A percentile compares a stretch with the other conserved stretches of the same genome.
phyloP scores from a whole-genome alignment of 2,329 filamentous ascomycete genomes.

The Aspergillus pseudoterreus region DNA sequence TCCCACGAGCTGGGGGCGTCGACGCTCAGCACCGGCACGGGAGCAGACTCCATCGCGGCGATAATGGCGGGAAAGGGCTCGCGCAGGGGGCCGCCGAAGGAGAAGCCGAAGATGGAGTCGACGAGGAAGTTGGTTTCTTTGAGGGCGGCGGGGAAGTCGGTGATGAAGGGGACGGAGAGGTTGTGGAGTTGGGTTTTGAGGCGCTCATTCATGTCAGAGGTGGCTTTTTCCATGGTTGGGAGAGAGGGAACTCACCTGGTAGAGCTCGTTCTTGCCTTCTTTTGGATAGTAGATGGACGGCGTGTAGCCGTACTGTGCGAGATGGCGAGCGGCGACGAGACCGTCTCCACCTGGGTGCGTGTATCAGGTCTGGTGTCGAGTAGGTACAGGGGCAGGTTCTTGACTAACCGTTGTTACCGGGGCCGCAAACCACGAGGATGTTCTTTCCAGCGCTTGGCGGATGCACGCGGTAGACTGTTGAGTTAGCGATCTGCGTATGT shows the following conservation, averaged over 20 bases:
- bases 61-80: conserved; percentile 87
- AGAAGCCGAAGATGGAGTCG: conserved; percentile 95
- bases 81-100: conserved; percentile 86
- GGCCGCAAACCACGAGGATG: conserved; percentile 86
- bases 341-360: conserved; percentile 73
- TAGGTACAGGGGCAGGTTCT: neutral
- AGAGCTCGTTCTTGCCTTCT: conserved; percentile 82
- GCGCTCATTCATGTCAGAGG: conserved; percentile 50
- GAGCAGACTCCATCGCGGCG: conserved; percentile 66
- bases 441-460: conserved; percentile 67
- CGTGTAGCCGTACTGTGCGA: conserved; percentile 86
- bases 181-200: conserved; percentile 80
- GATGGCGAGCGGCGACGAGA: conserved; percentile 86
- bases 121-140: conserved; percentile 72
- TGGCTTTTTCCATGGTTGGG: neutral
- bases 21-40: conserved; percentile 76
- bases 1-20: conserved; percentile 95
- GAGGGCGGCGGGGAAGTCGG: conserved; percentile 67
- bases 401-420: conserved; percentile 59
- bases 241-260: conserved; percentile 56
- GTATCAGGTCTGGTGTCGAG: neutral
- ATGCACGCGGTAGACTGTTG: conserved; percentile 75
- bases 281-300: conserved; percentile 93
- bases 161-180: conserved; percentile 70
- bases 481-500: too few species aligned